Base-by-base conservation (phyloP, 2,329 filamentous ascomycete species). In the Amauroascus niger region DNA sequence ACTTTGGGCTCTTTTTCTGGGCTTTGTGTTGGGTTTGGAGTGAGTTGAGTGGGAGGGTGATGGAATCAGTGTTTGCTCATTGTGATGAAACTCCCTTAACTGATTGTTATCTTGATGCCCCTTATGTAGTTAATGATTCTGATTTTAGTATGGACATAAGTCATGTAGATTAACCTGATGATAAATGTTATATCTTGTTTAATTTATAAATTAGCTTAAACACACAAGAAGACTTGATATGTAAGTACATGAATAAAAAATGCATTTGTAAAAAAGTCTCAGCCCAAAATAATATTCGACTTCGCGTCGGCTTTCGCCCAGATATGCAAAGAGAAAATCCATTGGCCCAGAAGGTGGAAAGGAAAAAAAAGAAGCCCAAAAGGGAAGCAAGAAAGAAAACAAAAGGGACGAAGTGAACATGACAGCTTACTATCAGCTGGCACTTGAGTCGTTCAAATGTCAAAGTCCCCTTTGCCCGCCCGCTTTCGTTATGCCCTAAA, bases 221-320 rank as follows among this genome's bases (percentile, higher is more conserved):
- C 41, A 7, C 28, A 4, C 30, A n/a, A 30, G 16, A 18, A 26
- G n/a, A n/a, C 16, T 39, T 41, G n/a, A 7, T 51, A 41, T 30
- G 41, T 52, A 45, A 2, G 26, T 37, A 52, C 28, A 52, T 32
- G 43, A 45, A 45, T 52, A 37, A n/a, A n/a, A n/a, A 45, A 44
- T 33, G 13, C 8, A 40, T 18, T 41, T 32, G 37, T 14, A 32
- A 33, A 32, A n/a, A n/a, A n/a, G n/a, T n/a, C 26, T 45, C 40
- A 24, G 43, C 43, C 40, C 43, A 45, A 37, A 39, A 28, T 14
- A 28, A 5, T 20, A 6, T 26, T 41, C 35, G 24, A 28, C 26
- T 45, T 52, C 28, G 18, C 18, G 6, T 37, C 30, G 8, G 11
- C 33, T 52, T 45, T 44, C 49, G 32, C 26, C 49, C 26, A 52